Percentiles rank a stretch among this genome's conserved stretches.
Conservation (phyloP, 2,329 filamentous ascomycete genomes). For the Neonectria faginata region DNA sequence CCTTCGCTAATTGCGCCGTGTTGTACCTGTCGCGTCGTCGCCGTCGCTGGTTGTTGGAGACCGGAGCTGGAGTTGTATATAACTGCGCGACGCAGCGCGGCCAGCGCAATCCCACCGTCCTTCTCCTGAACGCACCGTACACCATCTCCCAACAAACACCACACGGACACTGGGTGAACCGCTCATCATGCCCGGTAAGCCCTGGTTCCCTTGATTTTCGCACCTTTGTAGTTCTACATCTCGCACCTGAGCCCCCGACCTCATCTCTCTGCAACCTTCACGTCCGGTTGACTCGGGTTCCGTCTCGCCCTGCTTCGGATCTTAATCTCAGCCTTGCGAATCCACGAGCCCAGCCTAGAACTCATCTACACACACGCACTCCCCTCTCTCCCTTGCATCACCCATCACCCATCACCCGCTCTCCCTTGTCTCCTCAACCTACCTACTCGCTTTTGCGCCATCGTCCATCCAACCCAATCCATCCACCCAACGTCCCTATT, state of each 20-base stretch:
- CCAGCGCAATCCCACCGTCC: constrained; percentile 14
- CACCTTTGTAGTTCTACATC: neutral
- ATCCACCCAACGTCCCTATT: constrained; percentile 15
- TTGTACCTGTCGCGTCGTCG: constrained; percentile 1
- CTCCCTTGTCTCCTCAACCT: constrained; percentile 2
- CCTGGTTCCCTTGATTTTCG: constrained; percentile 4
- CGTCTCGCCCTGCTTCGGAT: constrained; percentile 9
- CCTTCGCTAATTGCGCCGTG: constrained; percentile 14
- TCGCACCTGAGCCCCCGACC: neutral
- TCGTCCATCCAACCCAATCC: neutral
- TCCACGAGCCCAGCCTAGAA: constrained; percentile 17
- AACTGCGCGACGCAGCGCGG: constrained; percentile 21
- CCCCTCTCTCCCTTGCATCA: constrained; percentile 15
- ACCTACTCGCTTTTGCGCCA: constrained; percentile 1
- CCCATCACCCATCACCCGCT: constrained; percentile 16
- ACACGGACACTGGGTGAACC: constrained; percentile 1
- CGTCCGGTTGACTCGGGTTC: neutral
- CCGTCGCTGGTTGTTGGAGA: constrained; percentile 16
- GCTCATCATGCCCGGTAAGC: constrained; percentile 30
- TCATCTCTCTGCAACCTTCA: neutral
- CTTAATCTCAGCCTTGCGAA: constrained; percentile 14
- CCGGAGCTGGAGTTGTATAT: constrained; percentile 15
- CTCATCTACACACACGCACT: constrained; percentile 14
- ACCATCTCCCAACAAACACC: neutral
- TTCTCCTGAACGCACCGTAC: constrained; percentile 6